These are phyloP conservation scores for Fusarium sp. DNA, from an alignment of 2,329 filamentous ascomycete species.

Conservation along the genomic window DNA sequence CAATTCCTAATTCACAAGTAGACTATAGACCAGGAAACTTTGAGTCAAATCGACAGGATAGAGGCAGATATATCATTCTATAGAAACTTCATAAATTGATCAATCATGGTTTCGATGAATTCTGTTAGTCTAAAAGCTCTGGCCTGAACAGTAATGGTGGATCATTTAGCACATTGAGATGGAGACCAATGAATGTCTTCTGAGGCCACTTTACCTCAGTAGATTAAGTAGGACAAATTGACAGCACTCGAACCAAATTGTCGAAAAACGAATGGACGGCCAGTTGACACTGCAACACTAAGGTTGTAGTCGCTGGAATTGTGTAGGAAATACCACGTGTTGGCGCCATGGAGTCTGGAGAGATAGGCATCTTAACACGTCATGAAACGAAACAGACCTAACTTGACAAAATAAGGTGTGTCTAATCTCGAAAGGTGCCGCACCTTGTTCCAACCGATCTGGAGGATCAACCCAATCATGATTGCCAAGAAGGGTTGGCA, in stretches of 20 bases:
- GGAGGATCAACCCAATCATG: slow-evolving; percentile 26
- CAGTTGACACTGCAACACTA: not conserved
- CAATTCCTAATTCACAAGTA: slow-evolving; percentile 6
- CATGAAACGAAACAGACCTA: slow-evolving; percentile 39
- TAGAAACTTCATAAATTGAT: slow-evolving; percentile 1
- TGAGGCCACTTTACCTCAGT: not conserved
- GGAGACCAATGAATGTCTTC: not conserved
- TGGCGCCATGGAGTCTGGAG: slow-evolving; percentile 3
- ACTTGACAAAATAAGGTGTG: slow-evolving; percentile 28
- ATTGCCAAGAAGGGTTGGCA: slow-evolving; percentile 25
- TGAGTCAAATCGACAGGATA: not conserved
- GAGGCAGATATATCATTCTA: not conserved
- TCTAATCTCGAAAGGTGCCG: slow-evolving; percentile 21
- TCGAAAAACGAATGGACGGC: not conserved
- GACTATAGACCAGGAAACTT: not conserved
- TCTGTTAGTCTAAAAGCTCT: not conserved
- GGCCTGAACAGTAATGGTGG: not conserved
- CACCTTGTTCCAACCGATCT: slow-evolving; percentile 37
- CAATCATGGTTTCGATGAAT: not conserved
- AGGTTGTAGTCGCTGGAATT: not conserved
- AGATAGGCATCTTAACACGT: slow-evolving; percentile 34
- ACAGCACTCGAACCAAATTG: not conserved
- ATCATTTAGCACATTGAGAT: not conserved
- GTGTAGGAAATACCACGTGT: slow-evolving; percentile 36
- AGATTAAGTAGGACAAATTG: not conserved